phyloP scores from a whole-genome alignment of 768 basidiomycete genomes.

The Russula griseocarnosa region DNA sequence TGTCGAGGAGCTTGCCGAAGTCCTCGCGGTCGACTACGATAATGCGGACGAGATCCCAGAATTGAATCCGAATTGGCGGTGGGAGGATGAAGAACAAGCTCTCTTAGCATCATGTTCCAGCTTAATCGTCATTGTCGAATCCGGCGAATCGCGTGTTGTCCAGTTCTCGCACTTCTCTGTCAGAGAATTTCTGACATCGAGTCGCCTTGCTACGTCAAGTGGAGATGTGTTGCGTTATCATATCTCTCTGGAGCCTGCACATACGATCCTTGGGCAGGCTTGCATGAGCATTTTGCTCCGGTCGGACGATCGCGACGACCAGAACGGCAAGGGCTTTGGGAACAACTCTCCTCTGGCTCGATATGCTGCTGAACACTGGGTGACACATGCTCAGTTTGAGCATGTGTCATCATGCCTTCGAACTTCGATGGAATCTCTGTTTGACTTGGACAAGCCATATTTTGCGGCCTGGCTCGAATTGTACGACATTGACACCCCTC shows the following conservation, averaged over 20 bases:
- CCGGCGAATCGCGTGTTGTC: not conserved
- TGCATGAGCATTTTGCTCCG: not conserved
- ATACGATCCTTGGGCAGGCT: not conserved
- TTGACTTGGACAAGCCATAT: not conserved
- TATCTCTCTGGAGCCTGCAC: not conserved
- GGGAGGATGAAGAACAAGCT: not conserved
- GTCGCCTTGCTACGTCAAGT: not conserved
- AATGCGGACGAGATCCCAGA: not conserved
- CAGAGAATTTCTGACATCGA: not conserved
- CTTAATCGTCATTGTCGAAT: not conserved
- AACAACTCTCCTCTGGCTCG: not conserved
- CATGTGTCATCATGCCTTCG: not conserved
- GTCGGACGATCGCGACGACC: not conserved
- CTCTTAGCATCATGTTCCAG: not conserved
- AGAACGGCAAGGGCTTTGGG: too few relatives aligned
- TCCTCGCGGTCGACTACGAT: not conserved
- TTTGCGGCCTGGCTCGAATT: not conserved
- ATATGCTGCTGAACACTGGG: slow-evolving; percentile 2
- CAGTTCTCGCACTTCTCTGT: not conserved
- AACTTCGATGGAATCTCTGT: not conserved
- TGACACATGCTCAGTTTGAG: not conserved
- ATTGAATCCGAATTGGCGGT: not conserved
- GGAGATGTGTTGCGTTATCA: not conserved
- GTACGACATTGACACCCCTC: not conserved
- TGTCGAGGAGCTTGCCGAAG: not conserved